Conservation (phyloP, 768 basidiomycete species). For the Lentinus brumalis region DNA sequence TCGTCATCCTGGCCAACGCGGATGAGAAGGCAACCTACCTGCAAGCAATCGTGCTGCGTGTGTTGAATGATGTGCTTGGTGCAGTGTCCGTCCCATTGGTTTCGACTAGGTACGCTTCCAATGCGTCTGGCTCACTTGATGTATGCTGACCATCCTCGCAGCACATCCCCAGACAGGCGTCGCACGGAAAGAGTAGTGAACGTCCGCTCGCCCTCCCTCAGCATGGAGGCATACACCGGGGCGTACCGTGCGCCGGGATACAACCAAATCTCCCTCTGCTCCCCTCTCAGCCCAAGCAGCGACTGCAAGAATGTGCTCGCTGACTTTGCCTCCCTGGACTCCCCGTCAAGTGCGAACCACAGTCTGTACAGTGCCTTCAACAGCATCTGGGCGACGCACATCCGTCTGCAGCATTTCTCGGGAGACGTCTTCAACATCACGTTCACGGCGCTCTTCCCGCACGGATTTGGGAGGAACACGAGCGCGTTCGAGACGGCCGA, state of each 20-base stretch:
- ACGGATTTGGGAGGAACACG: constrained; percentile 37
- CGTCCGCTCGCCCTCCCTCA: background rate
- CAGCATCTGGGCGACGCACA: constrained; percentile 39
- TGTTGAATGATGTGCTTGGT: constrained; percentile 10
- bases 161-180: background rate
- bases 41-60: background rate
- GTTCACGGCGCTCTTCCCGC: constrained; percentile 35
- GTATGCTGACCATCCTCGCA: background rate
- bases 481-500: constrained; percentile 18
- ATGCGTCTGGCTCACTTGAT: background rate
- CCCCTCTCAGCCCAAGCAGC: constrained; percentile 25
- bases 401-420: constrained; percentile 30
- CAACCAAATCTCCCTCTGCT: constrained; percentile 40
- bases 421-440: constrained; percentile 15
- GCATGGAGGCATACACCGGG: constrained; percentile 36
- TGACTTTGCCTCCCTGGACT: constrained; percentile 26
- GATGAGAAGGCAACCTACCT: constrained; percentile 7
- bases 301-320: constrained; percentile 29
- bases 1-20: constrained; percentile 31
- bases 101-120: background rate
- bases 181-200: background rate
- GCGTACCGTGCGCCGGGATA: constrained; percentile 42
- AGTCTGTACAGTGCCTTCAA: constrained; percentile 15
- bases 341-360: background rate
- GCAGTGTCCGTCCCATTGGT: background rate